These are phyloP conservation scores for Exophiala bonariae DNA, from an alignment of 2,329 filamentous ascomycete genomes.

Conservation along the genomic window DNA sequence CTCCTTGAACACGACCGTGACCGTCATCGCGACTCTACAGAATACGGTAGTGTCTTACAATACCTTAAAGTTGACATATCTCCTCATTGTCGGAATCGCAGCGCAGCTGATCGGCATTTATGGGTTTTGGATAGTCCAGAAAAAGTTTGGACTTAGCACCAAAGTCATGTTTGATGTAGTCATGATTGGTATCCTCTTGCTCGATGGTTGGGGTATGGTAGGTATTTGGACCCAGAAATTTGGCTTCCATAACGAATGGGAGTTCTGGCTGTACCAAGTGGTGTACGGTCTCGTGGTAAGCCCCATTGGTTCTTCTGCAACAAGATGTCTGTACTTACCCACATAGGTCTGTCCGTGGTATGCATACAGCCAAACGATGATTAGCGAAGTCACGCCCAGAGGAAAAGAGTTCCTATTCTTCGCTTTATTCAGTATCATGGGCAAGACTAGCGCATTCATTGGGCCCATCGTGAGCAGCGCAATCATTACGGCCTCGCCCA, in stretches of 20 bases:
- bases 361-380: conserved; percentile 70
- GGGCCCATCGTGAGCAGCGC: conserved; percentile 68
- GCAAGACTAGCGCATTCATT: conserved; percentile 68
- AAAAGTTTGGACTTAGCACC: conserved; percentile 58
- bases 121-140: conserved; percentile 62
- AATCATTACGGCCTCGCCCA: conserved; percentile 63
- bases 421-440: conserved; percentile 62
- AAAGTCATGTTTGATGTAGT: conserved; percentile 70
- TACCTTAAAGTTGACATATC: conserved; percentile 64
- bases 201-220: conserved; percentile 60
- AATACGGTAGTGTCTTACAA: conserved; percentile 66
- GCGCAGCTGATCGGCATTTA: conserved; percentile 65
- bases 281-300: conserved; percentile 63
- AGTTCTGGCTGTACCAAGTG: conserved; percentile 52
- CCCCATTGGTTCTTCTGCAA: conserved; percentile 54
- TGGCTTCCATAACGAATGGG: conserved; percentile 56
- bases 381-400: conserved; percentile 66
- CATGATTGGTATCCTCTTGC: conserved; percentile 61
- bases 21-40: conserved; percentile 65
- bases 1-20: conserved; percentile 68
- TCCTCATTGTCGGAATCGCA: conserved; percentile 65
- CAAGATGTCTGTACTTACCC: background rate
- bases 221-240: conserved; percentile 57
- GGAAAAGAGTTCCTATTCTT: conserved; percentile 73
- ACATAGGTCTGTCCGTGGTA: conserved; percentile 56